phyloP scores from a whole-genome alignment of 352 stramenopile genomes.

The Phytophthora hybrid region DNA sequence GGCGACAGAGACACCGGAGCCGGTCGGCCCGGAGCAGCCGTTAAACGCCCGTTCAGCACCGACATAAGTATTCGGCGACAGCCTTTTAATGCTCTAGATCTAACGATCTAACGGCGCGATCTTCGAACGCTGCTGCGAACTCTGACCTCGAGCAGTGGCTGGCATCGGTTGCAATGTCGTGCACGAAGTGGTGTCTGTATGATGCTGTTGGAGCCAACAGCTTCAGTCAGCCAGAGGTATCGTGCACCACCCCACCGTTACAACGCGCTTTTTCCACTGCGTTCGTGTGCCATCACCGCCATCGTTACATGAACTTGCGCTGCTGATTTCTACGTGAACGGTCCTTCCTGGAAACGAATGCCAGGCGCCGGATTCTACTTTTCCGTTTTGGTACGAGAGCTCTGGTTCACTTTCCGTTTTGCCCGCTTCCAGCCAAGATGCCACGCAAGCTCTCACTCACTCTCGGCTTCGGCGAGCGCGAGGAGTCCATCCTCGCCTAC shows the following conservation, averaged over 20 bases:
- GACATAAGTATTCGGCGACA: background rate
- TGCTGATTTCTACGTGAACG: conserved; percentile 37
- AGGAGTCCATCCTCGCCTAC: conserved; percentile 36
- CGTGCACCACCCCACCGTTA: conserved; percentile 12
- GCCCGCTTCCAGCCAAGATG: conserved; percentile 14
- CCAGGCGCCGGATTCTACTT: background rate
- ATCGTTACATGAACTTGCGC: conserved; percentile 18
- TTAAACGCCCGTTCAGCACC: conserved; percentile 6
- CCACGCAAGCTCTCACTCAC: conserved; percentile 16
- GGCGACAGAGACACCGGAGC: conserved; percentile 1
- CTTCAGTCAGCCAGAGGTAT: conserved; percentile 11
- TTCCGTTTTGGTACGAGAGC: conserved; percentile 5
- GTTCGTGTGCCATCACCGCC: background rate
- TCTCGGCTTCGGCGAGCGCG: conserved; percentile 14
- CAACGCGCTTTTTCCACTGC: background rate
- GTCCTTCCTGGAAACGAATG: conserved; percentile 9
- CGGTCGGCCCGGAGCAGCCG: background rate
- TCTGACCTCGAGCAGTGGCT: background rate
- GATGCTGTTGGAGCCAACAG: background rate
- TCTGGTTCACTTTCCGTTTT: conserved; percentile 32
- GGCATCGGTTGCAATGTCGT: background rate
- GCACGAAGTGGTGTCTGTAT: background rate
- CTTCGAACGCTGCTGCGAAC: conserved; percentile 9
- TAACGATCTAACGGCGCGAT: conserved; percentile 3
- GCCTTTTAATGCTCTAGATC: conserved; percentile 10